A percentile compares a stretch with the other conserved stretches of the same genome.
Conservation (phyloP, 306 rosid genomes). For the Hylodesmum podocarpum region DNA sequence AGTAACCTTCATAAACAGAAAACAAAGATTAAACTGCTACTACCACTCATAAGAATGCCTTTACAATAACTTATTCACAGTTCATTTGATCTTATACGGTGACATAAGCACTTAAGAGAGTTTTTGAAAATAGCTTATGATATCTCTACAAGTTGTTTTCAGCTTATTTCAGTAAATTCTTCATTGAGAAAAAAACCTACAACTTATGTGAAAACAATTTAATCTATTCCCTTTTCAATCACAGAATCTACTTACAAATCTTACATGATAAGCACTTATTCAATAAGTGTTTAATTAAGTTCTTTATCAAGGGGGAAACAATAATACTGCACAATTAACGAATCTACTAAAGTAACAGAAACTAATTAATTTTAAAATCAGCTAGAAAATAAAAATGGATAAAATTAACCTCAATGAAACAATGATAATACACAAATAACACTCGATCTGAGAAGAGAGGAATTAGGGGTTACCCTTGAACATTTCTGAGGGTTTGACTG, state of each 20-base stretch:
- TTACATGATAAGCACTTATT: background rate
- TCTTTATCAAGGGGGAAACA: background rate
- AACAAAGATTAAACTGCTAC: background rate
- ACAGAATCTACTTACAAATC: background rate
- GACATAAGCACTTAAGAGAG: background rate
- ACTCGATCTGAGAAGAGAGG: constrained; percentile 18
- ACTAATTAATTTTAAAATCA: background rate
- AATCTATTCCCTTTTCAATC: background rate
- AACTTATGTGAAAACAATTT: background rate
- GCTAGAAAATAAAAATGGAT: background rate
- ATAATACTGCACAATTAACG: background rate
- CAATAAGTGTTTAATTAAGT: background rate
- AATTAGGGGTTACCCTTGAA: constrained; percentile 61
- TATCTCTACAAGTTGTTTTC: background rate
- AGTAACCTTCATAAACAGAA: constrained; percentile 49
- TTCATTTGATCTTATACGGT: background rate
- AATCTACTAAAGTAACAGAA: background rate
- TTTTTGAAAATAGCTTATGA: background rate
- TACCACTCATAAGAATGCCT: background rate
- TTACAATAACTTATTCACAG: background rate
- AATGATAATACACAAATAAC: background rate
- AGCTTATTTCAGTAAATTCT: background rate
- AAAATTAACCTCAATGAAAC: background rate
- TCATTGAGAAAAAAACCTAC: too few relatives aligned
- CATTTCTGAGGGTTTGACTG: constrained; percentile 82